phyloP scores from a whole-genome alignment of 2,329 filamentous ascomycete species.

The Didymella segeticola region DNA sequence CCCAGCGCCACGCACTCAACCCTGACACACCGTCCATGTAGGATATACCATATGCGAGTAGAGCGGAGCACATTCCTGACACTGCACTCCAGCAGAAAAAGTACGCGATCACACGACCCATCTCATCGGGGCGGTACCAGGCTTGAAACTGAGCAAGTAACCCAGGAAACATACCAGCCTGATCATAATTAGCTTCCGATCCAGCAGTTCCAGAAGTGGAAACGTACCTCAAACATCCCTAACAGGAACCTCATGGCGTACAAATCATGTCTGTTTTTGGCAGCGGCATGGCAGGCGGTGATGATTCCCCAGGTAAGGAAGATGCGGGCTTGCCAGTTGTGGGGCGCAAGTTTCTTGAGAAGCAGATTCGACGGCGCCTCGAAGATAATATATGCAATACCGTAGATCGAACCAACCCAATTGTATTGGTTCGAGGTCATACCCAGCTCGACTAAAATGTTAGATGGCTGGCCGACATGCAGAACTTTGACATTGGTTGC shows the following conservation, averaged over 20 bases:
- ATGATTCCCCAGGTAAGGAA: slow-evolving; percentile 36
- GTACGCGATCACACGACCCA: slow-evolving; percentile 45
- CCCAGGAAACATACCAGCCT: slow-evolving; percentile 38
- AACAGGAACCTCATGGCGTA: slow-evolving; percentile 35
- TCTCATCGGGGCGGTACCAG: slow-evolving; percentile 50
- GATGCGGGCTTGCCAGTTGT: slow-evolving; percentile 46
- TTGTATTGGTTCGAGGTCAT: slow-evolving; percentile 35
- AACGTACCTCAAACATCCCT: slow-evolving; percentile 35
- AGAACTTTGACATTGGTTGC: slow-evolving; percentile 32
- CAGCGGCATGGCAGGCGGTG: slow-evolving; percentile 39
- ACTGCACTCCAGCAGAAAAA: slow-evolving; percentile 45
- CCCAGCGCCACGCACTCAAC: slow-evolving; percentile 37
- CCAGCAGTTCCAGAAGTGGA: too few species aligned
- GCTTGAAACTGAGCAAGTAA: slow-evolving; percentile 45
- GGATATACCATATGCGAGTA: slow-evolving; percentile 29
- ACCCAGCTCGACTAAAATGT: slow-evolving; percentile 28
- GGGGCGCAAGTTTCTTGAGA: slow-evolving; percentile 47
- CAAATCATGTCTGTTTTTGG: slow-evolving; percentile 31
- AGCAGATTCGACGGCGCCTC: slow-evolving; percentile 46
- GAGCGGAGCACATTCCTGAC: slow-evolving; percentile 44
- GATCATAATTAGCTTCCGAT: too few species aligned
- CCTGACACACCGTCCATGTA: slow-evolving; percentile 30
- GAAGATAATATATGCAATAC: slow-evolving; percentile 33
- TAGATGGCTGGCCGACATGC: slow-evolving; percentile 28
- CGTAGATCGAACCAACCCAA: slow-evolving; percentile 34